These are phyloP conservation scores for Hygrocybe coccinea DNA, from an alignment of 768 basidiomycete genomes.

Conservation along the genomic window DNA sequence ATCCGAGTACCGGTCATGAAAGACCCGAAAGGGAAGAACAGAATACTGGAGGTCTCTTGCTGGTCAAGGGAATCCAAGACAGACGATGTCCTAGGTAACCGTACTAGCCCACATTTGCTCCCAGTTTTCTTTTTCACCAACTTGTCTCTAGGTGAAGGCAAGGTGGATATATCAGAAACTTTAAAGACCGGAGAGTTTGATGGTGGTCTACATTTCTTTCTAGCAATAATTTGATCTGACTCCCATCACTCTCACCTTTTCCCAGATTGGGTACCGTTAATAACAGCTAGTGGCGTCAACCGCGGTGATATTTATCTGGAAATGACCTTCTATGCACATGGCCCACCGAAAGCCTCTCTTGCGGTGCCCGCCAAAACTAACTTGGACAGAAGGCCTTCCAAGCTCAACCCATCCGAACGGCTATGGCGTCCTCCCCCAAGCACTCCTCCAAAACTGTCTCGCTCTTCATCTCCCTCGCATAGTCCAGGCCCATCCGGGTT, in stretches of 20 bases:
- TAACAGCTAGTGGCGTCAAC: conserved; percentile 54
- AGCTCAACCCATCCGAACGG: conserved; percentile 47
- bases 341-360: conserved; percentile 36
- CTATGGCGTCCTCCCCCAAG: conserved; percentile 39
- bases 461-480: conserved; percentile 7
- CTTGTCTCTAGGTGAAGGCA: conserved; percentile 45
- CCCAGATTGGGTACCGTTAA: conserved; percentile 65
- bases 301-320: conserved; percentile 89
- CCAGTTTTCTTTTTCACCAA: background rate
- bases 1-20: conserved; percentile 70
- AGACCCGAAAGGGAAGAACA: conserved; percentile 46
- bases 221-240: background rate
- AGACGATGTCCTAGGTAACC: conserved; percentile 60
- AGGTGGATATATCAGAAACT: conserved; percentile 72
- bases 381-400: conserved; percentile 48
- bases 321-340: conserved; percentile 85
- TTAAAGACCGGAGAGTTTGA: conserved; percentile 87
- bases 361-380: conserved; percentile 19
- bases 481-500: conserved; percentile 6
- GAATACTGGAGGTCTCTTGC: conserved; percentile 69
- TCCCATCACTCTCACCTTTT: background rate
- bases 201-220: conserved; percentile 46
- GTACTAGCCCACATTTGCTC: no score
- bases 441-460: conserved; percentile 14
- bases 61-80: conserved; percentile 72